Evolutionary conservation across 2,329 filamentous ascomycete species (phyloP).

Genomic region (Colletotrichum sp.): DNA sequence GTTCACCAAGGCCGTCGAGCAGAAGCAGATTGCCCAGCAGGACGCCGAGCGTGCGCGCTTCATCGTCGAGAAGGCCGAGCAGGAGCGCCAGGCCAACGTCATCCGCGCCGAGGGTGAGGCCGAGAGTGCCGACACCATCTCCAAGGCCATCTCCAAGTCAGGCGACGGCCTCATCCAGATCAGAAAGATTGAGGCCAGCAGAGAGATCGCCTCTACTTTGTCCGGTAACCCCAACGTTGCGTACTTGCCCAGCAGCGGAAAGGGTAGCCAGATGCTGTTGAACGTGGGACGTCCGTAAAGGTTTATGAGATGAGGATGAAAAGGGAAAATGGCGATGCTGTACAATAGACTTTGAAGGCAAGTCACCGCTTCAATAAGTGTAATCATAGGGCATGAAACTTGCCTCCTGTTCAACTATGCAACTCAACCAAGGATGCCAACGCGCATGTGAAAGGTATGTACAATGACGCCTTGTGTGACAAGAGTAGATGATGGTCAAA

Average conservation of each 20-base stretch:
- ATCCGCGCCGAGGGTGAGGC: conserved; percentile 98
- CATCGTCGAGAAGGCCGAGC: conserved; percentile 98
- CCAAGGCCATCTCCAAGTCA: conserved; percentile 88
- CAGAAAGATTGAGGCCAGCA: conserved; percentile 94
- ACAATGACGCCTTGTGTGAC: neutral
- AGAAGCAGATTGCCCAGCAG: conserved; percentile 99
- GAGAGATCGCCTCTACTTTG: conserved; percentile 92
- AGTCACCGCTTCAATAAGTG: conserved; percentile 30
- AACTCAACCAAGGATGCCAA: neutral
- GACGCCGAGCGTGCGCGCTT: conserved; percentile 97
- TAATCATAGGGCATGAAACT: conserved; percentile 22
- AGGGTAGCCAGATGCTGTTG: conserved; percentile 61
- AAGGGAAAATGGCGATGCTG: conserved; percentile 8
- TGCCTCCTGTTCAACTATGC: conserved; percentile 10
- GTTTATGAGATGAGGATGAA: neutral
- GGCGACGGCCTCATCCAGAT: conserved; percentile 96
- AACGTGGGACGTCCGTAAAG: conserved; percentile 52
- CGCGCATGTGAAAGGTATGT: neutral
- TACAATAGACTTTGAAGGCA: conserved; percentile 23
- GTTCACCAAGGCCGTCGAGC: conserved; percentile 98
- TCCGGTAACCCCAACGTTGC: conserved; percentile 93
- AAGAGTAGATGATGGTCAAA: neutral
- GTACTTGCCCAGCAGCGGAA: conserved; percentile 80
- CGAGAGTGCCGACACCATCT: conserved; percentile 94
- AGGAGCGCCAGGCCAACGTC: conserved; percentile 98